A percentile compares a stretch with the other conserved stretches of the same genome.
phyloP scores from a whole-genome alignment of 2,329 filamentous ascomycete species.

The Pseudogymnoascus sp. region DNA sequence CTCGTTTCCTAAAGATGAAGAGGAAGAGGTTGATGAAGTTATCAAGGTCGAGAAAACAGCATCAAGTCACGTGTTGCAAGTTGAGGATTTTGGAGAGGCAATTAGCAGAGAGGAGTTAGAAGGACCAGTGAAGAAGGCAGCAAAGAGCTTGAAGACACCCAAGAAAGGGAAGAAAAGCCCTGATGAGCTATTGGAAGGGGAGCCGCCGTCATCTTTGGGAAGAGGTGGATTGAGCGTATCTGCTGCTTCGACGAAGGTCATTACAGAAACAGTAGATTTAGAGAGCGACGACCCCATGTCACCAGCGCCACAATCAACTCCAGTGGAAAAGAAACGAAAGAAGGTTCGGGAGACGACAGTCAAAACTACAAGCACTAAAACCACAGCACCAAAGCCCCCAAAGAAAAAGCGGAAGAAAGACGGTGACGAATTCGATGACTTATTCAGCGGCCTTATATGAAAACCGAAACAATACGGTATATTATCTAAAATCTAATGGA shows the following conservation, averaged over 20 bases:
- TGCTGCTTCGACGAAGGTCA: neutral
- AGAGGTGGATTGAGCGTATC: neutral
- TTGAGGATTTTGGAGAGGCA: conserved; percentile 27
- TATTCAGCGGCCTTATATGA: conserved; percentile 55
- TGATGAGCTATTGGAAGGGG: neutral
- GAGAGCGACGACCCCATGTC: neutral
- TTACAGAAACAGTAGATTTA: neutral
- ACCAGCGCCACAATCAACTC: neutral
- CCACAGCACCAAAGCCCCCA: conserved; percentile 27
- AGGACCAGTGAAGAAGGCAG: conserved; percentile 2
- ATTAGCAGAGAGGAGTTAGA: conserved; percentile 24
- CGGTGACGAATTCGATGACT: conserved; percentile 60
- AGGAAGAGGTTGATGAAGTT: neutral
- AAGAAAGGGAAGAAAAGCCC: conserved; percentile 2
- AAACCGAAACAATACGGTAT: neutral
- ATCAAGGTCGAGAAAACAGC: neutral
- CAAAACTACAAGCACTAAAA: neutral
- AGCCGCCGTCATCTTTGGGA: neutral
- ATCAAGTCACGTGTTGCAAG: conserved; percentile 15
- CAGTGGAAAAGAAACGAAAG: conserved; percentile 21
- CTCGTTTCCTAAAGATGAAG: conserved; percentile 20
- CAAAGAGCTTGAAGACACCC: neutral
- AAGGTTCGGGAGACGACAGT: conserved; percentile 15
- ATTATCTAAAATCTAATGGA: conserved; percentile 1
- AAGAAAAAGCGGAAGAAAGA: conserved; percentile 50